Base-by-base conservation (phyloP, 148 eudicot genomes). In the Rhododendron williamsianum region DNA sequence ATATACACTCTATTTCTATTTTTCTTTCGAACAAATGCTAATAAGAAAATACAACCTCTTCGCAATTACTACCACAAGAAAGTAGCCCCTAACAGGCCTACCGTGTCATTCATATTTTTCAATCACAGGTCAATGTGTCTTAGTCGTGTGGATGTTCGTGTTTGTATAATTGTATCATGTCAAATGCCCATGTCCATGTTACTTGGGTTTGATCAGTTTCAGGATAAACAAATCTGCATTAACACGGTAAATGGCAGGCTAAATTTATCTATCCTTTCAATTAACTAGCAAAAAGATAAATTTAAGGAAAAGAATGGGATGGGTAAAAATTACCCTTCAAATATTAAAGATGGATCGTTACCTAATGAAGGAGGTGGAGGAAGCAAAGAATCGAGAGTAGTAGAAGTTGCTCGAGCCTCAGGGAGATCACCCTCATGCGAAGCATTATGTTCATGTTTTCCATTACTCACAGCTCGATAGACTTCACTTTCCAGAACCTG, bases 361-460 rank as follows among this genome's bases (percentile, higher is more conserved):
- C 92, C 91, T 56, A 88, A 79, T 79, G 86, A 36, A 69, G 90
- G 89, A 74, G 93, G 94, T 10, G 90, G 91, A 56, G 92, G 90
- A 78, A 90, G 91, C 84, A 88, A 90, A 85, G 51, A 83, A 78
- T 84, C 87, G 35, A 85, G 82, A 35, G 60, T 72, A 87, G 83
- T 82, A 38, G 65, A 76, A 83, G 76, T 52, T 33, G 80, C 77
- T 86, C 51, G 83, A 85, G 88, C 46, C 81, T 85, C 54, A 71
- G 83, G 79, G 43, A 82, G 65, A 71, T 82, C 80, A 82, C 87
- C 83, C 84, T 67, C 83, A 49, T 51, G n/a, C 74, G 67, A 51
- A 45, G 30, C 45, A 6, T 60, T 73, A 83, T 81, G 45, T 72
- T 86, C 76, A 78, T 76, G 82, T 74, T 76, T 87, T 49, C 83